Evolutionary conservation across 23 red algal species (phyloP), one percentile per base, ranked within the genome.

Genomic region (Gracilariopsis chorda): DNA sequence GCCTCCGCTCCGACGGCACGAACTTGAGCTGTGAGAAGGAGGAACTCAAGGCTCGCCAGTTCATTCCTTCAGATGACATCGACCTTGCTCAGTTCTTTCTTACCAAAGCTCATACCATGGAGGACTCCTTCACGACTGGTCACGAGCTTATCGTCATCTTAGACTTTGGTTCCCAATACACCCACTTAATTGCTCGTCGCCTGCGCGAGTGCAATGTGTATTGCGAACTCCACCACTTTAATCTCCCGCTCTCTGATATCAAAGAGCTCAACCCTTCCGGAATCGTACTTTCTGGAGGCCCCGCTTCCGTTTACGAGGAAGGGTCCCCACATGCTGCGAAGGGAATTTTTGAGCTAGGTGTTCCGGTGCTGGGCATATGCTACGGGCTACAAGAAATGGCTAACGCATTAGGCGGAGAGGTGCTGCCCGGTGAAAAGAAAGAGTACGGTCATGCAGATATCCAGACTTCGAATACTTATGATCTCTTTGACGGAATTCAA

Each of bases 141-240:
- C 96, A 98, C 68, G 92, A 95, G 80, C 85, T 91, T 24, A 45
- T 98, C 51, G 59, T 95, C 8, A 83, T 98, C 39, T 71, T 98
- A 8, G 96, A 98, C 72, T 98, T 98, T 93, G 96, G 96, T 14
- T 95, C 92, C 24, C 96, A 98, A 86, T 98, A 98, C 61, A 87
- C 92, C 1, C 96, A 98, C 60, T 83, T 95, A 35, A 98, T 98
- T 61, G 96, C 92, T 44, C 78, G 96, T 27, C 80, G 96, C 48
- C 90, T 98, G 41, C 92, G 96, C 30, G 96, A 98, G 36, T 73
- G 29, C 25, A 47, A 76, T 65, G 82, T 98, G 28, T 95, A 90
- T 64, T 95, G 91, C n/a, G 94, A 94, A 63, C 90, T 98, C 17
- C 88, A 83, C 56, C 51, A 92, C 45, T 94, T 91, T 78, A 48